phyloP scores from a whole-genome alignment of 345 rosid species.

The Heritiera littoralis region DNA sequence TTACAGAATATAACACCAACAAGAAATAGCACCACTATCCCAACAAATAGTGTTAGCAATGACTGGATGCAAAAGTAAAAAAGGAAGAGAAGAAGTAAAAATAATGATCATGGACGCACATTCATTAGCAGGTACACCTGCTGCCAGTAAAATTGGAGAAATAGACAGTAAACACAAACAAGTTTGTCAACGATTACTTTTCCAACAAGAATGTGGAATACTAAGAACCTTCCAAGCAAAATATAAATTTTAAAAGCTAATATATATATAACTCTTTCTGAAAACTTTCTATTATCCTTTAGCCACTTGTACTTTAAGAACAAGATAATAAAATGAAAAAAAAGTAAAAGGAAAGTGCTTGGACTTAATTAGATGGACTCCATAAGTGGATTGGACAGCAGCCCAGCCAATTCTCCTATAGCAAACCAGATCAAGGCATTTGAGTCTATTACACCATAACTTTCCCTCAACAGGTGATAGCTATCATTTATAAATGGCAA shows the following conservation, averaged over 20 bases:
- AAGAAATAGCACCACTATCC: not conserved
- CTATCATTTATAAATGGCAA: not conserved
- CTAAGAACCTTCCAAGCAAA: conserved; percentile 10
- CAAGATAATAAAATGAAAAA: not conserved
- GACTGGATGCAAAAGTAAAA: not conserved
- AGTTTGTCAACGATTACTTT: not conserved
- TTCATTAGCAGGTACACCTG: not conserved
- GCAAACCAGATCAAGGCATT: conserved; percentile 8
- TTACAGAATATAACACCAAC: not conserved
- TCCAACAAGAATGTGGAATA: conserved; percentile 1
- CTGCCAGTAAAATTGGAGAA: not conserved
- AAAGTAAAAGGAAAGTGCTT: too few species aligned
- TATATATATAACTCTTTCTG: not conserved
- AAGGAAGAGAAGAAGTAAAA: not conserved
- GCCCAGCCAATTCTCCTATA: not conserved
- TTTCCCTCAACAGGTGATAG: conserved; percentile 7
- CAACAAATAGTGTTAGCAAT: not conserved
- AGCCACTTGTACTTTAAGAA: not conserved
- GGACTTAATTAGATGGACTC: not conserved
- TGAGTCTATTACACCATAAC: not conserved
- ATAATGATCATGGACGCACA: not conserved
- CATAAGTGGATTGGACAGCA: not conserved
- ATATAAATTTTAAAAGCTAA: not conserved
- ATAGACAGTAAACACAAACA: conserved; percentile 9
- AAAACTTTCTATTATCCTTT: not conserved